Percentiles rank a stretch among this genome's conserved stretches.
Conservation (phyloP, 192 early-diverging fungal species). For the Backusella liffmaniae region DNA sequence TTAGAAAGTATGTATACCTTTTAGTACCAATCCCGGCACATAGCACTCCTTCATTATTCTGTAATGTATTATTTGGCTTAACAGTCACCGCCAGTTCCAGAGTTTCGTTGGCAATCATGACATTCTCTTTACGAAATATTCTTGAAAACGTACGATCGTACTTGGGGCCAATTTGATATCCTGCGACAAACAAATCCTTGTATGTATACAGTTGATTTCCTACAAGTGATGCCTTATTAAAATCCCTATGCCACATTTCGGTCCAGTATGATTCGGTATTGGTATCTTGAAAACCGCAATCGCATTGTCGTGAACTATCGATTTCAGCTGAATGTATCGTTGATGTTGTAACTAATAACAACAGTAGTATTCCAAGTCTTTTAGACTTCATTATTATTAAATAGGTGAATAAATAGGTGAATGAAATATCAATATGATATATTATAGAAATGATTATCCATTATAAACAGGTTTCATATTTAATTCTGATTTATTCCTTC, state of each 20-base stretch:
- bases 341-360: background rate
- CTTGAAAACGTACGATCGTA: constrained; percentile 5
- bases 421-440: background rate
- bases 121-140: constrained; percentile 1
- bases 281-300: constrained; percentile 19
- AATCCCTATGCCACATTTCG: constrained; percentile 19
- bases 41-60: background rate
- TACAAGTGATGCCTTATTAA: background rate
- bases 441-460: background rate
- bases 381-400: background rate
- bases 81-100: constrained; percentile 12
- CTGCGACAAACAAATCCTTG: background rate
- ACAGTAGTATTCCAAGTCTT: background rate
- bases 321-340: background rate
- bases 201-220: background rate
- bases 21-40: constrained; percentile 23
- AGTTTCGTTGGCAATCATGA: constrained; percentile 15
- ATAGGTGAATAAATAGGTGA: background rate
- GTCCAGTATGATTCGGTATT: constrained; percentile 10
- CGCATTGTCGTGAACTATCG: constrained; percentile 10
- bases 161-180: background rate
- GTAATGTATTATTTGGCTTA: background rate
- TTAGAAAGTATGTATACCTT: background rate
- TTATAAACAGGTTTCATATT: background rate
- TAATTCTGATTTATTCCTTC: background rate